phyloP scores from a whole-genome alignment of 306 rosid species.

The Gastrolobium villosum region DNA sequence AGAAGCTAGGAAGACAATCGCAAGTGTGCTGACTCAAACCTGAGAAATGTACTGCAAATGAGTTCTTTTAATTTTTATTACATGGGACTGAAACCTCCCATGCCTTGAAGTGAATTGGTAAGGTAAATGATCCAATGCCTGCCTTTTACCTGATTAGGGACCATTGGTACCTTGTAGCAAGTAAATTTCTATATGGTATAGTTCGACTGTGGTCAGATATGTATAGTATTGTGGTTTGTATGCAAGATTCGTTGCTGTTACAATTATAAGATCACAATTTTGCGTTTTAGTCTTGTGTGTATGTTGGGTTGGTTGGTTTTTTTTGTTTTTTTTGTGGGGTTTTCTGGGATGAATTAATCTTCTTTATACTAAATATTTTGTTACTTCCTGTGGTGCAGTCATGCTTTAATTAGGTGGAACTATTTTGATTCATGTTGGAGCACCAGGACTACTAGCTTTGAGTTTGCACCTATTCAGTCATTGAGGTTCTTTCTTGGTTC shows the following conservation, averaged over 20 bases:
- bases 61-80: conserved; percentile 41
- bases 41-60: conserved; percentile 49
- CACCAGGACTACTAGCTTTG: conserved; percentile 4
- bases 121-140: conserved; percentile 39
- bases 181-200: background rate
- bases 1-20: conserved; percentile 77
- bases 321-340: background rate
- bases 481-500: conserved; percentile 21
- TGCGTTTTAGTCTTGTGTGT: background rate
- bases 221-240: conserved; percentile 1
- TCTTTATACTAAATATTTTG: conserved; percentile 23
- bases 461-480: conserved; percentile 36
- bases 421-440: conserved; percentile 41
- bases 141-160: conserved; percentile 18
- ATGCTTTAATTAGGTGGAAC: conserved; percentile 21
- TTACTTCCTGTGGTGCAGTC: conserved; percentile 43
- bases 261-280: background rate
- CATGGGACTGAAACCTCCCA: conserved; percentile 26
- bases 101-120: conserved; percentile 38
- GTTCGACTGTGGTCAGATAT: background rate
- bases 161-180: conserved; percentile 25
- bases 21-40: conserved; percentile 61
- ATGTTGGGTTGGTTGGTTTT: background rate
- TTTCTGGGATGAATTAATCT: background rate
- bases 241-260: background rate